These are phyloP conservation scores for Exophiala alcalophila DNA, from an alignment of 2,329 filamentous ascomycete genomes.

Conservation along the genomic window DNA sequence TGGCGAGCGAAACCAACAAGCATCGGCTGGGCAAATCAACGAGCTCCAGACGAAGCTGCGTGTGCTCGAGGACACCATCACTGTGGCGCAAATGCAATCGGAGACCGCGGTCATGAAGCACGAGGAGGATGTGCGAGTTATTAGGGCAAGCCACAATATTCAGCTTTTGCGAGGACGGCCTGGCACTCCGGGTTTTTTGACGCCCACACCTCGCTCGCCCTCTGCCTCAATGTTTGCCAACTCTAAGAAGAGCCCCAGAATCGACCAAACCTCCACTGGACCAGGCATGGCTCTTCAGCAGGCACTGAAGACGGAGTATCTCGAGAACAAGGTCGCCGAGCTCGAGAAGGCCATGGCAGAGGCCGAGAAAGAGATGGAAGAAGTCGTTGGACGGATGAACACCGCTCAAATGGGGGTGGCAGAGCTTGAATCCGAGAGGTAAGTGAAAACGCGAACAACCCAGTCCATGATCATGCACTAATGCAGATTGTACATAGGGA, in stretches of 20 bases:
- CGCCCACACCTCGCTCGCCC: constrained; percentile 57
- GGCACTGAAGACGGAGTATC: constrained; percentile 67
- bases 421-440: constrained; percentile 62
- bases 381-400: constrained; percentile 80
- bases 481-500: constrained; percentile 49
- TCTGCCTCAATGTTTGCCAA: constrained; percentile 60
- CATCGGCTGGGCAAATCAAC: constrained; percentile 78
- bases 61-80: constrained; percentile 76
- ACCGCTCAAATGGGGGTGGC: constrained; percentile 78
- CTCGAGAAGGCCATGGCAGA: constrained; percentile 76
- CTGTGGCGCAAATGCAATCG: constrained; percentile 77
- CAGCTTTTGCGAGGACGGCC: constrained; percentile 72
- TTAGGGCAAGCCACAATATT: constrained; percentile 73
- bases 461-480: constrained; percentile 24
- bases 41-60: constrained; percentile 78
- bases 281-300: constrained; percentile 60
- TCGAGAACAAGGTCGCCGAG: constrained; percentile 76
- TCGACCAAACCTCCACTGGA: constrained; percentile 62
- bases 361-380: constrained; percentile 77
- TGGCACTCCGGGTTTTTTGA: constrained; percentile 37
- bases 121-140: constrained; percentile 74
- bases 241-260: constrained; percentile 54
- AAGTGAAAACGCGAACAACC: constrained; percentile 23
- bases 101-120: constrained; percentile 80
- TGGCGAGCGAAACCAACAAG: constrained; percentile 77